Evolutionary conservation across 2,329 filamentous ascomycete species (phyloP).

Genomic region (Sphaerulina populicola): DNA sequence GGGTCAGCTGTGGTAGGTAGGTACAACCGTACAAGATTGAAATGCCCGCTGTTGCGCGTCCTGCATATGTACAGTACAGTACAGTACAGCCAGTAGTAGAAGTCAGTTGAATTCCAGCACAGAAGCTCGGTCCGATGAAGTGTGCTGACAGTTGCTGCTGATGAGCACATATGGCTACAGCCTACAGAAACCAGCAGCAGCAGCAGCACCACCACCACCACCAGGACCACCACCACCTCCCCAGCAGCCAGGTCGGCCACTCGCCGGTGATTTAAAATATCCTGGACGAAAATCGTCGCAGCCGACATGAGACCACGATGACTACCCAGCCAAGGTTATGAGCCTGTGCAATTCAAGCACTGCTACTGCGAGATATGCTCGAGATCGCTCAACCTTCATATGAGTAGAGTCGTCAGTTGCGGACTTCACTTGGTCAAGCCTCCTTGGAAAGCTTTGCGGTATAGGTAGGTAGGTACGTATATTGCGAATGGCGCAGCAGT

Average conservation of each 20-base stretch:
- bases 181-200: no score
- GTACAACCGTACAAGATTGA: no score
- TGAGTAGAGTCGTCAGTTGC: background rate
- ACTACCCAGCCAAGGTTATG: slow-evolving; percentile 3
- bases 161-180: no score
- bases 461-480: no score
- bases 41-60: no score
- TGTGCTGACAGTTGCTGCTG: no score
- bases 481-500: background rate
- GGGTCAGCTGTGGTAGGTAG: no score
- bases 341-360: slow-evolving; percentile 6
- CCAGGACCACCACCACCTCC: background rate
- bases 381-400: slow-evolving; percentile 8
- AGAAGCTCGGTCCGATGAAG: background rate
- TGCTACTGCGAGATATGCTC: slow-evolving; percentile 8
- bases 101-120: background rate
- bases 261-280: background rate
- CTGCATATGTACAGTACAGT: no score
- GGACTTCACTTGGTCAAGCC: slow-evolving; percentile 2
- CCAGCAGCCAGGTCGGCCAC: background rate
- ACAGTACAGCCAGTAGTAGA: no score
- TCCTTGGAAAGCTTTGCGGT: no score
- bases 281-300: background rate
- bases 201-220: no score
- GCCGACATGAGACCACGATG: background rate